These are phyloP conservation scores for Daucus carota DNA, from an alignment of 129 eudicot species.

Conservation along the genomic window DNA sequence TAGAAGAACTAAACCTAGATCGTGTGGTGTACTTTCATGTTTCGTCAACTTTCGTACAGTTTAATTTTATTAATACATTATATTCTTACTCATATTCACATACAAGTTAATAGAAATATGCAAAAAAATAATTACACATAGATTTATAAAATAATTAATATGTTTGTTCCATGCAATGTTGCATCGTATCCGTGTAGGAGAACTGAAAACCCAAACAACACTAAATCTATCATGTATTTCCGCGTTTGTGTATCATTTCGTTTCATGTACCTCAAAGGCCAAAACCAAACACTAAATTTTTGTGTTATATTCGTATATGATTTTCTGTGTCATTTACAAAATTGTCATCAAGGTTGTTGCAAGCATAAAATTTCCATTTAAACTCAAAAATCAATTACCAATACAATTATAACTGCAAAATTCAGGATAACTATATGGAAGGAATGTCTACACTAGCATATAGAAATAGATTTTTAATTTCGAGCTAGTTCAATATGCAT, in stretches of 20 bases:
- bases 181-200: not conserved
- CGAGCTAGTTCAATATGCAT: not conserved
- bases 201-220: not conserved
- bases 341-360: not conserved
- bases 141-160: too few species aligned
- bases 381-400: not conserved
- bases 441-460: not conserved
- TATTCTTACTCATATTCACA: not conserved
- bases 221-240: not conserved
- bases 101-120: too few species aligned
- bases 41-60: not conserved
- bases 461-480: too few species aligned
- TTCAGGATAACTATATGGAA: not conserved
- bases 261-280: not conserved
- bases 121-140: too few species aligned
- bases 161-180: not conserved
- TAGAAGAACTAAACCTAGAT: not conserved
- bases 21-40: too few species aligned
- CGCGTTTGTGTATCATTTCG: not conserved
- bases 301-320: not conserved
- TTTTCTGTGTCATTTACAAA: too few species aligned
- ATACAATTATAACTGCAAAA: not conserved
- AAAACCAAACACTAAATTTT: not conserved
- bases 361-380: not conserved
- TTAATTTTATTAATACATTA: too few species aligned